Conservation (phyloP, 2,329 filamentous ascomycete species). For the Stemphylium beticola region DNA sequence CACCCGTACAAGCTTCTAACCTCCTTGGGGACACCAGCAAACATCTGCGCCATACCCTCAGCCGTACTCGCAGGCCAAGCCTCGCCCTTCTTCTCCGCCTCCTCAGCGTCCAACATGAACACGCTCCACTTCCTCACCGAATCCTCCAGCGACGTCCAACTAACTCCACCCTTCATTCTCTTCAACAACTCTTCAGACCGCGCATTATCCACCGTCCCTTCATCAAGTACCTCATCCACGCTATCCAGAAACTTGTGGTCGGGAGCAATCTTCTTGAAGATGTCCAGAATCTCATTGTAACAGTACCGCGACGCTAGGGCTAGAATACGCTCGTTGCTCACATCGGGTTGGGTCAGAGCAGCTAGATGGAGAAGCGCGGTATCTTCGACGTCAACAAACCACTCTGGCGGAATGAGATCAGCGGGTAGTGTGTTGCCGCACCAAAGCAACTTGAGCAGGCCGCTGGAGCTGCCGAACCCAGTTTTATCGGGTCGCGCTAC, state of each 20-base stretch:
- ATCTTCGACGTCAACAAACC: constrained; percentile 61
- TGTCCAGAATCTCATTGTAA: constrained; percentile 51
- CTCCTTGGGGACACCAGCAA: neutral
- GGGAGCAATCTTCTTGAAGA: constrained; percentile 48
- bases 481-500: neutral
- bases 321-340: constrained; percentile 59
- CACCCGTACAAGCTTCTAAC: neutral
- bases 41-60: neutral
- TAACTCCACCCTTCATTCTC: constrained; percentile 13
- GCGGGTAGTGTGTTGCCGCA: neutral
- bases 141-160: constrained; percentile 17
- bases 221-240: neutral
- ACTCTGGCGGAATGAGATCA: constrained; percentile 27
- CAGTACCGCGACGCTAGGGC: constrained; percentile 55
- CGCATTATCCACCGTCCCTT: neutral
- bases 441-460: neutral
- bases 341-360: constrained; percentile 53
- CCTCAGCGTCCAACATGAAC: neutral
- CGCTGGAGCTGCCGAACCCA: neutral
- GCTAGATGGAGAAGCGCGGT: constrained; percentile 58
- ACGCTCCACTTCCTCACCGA: constrained; percentile 11
- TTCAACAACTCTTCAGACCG: constrained; percentile 14
- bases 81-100: neutral
- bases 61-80: neutral
- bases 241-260: constrained; percentile 39